Base-by-base conservation (phyloP, 202 grass and related monocot genomes). In the Eragrostis tef region DNA sequence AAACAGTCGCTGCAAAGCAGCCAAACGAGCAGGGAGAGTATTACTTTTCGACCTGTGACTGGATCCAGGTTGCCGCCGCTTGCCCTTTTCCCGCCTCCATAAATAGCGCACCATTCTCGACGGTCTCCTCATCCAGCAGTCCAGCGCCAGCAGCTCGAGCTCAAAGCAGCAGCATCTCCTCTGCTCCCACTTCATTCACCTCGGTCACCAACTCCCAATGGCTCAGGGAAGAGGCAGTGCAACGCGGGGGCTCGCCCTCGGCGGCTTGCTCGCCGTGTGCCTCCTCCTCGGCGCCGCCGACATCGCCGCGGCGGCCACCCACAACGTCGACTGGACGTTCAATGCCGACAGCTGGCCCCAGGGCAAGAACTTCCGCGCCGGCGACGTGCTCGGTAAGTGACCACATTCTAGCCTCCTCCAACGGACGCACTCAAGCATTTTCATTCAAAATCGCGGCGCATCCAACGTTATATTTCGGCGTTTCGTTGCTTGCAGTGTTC, bases 161-260 rank as follows among this genome's bases (percentile, higher is more conserved):
- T 20, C 74, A 44, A 53, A 80, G 31, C 73, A 71, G 2, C 83
- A 9, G 26, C 8, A 36, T 9, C 27, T 14, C 22, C 71, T 68
- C 47, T 70, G 39, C 69, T 65, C 54, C 19, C 49, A 67, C 72
- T 25, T 3, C 71, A 4, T 25, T 3, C 71, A 4, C 15, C 14
- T 42, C 36, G 48, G 49, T 7, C 71, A 7, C 34, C 34, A 39
- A 3, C 34, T 17, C 25, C 47, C 63, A 4, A 96, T 93, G 93
- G 90, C 86, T 84, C 86, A 86, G 93, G 93, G 86, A 97, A 91
- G 86, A 48, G 84, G 86, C 86, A 89, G 90, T 93, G 93, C 90
- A 34, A 13, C 64, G 29, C 50, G 69, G 70, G 77, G 60, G 45
- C 79, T 84, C 60, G 46, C 74, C 51, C 14, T 94, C 64, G 80